Conservation (phyloP, 306 rosid genomes). For the Trifolium dubium region DNA sequence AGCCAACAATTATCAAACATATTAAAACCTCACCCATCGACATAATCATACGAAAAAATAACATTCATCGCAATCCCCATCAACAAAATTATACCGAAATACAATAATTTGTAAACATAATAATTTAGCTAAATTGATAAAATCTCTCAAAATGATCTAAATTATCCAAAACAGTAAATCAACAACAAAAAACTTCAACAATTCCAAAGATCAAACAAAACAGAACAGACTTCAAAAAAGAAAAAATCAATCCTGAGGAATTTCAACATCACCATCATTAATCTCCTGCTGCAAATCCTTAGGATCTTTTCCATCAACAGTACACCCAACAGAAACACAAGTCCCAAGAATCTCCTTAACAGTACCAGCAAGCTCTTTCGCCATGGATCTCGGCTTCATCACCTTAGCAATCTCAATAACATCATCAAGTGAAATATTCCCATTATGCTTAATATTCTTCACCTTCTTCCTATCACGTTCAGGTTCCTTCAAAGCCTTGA, state of each 20-base stretch:
- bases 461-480: conserved; percentile 88
- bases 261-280: conserved; percentile 74
- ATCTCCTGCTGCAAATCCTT: conserved; percentile 92
- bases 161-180: conserved; percentile 42
- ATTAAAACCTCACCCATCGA: no score
- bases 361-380: conserved; percentile 73
- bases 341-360: conserved; percentile 89
- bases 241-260: conserved; percentile 70
- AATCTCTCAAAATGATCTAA: conserved; percentile 46
- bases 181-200: conserved; percentile 38
- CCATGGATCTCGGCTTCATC: conserved; percentile 83
- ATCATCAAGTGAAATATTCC: conserved; percentile 83
- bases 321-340: conserved; percentile 89
- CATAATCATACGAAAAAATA: no score
- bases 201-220: conserved; percentile 18
- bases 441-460: conserved; percentile 81
- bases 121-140: conserved; percentile 29
- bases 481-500: conserved; percentile 87
- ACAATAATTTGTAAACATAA: no score
- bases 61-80: neutral
- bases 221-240: neutral
- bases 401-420: conserved; percentile 85
- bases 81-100: conserved; percentile 20
- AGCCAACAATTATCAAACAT: neutral
- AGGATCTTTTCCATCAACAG: conserved; percentile 84